Base-by-base conservation (phyloP, 441 rosid genomes). In the Eruca vesicaria region DNA sequence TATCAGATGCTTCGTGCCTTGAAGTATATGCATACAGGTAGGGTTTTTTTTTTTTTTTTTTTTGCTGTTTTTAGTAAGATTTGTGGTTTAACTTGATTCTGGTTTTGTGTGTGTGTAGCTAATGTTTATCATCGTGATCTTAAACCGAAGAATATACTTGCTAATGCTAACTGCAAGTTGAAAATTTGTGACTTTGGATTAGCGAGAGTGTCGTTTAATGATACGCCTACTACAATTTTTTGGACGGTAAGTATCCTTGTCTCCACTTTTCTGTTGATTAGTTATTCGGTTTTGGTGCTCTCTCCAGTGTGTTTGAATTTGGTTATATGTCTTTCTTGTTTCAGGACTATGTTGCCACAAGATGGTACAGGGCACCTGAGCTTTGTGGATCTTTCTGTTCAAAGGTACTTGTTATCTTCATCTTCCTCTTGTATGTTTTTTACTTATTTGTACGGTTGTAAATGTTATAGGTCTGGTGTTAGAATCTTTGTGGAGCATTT, bases 351-450 rank as follows among this genome's bases (percentile, higher is more conserved):
- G 99, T 96, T 79, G 98, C 98, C 60, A 94, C 99, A 15, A 84
- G 99, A 82, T 96, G 99, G 99, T 94, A 96, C 76, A 89, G 99
- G 76, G 99, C 99, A 50, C 99, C 99, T 21, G 99, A 94, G 84
- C 85, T 96, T 11, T 94, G 98, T 80, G 98, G 99, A 57, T 96
- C 98, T 33, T 96, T 96, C 84, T 96, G 83, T 79, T 90, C 99
- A 41, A 94, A 92, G 97, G 99, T 96, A 86, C 81, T 71, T 18
- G 68, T 75, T 9, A 1, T 66, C 26, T 57, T 68, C 58, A 55
- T 55, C 69, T 28, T 33, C 28, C 26, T n/a, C n/a, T 35, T 18
- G 29, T 29, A 11, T 35, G 67, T 35, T 38, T 29, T 57, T 36
- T 4, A n/a, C 16, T 76, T 10, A n/a, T 36, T 63, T 53, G 29